Evolutionary conservation across 2,329 filamentous ascomycete genomes (phyloP), one percentile per base, ranked within the genome.

Genomic region (Verticillium longisporum): DNA sequence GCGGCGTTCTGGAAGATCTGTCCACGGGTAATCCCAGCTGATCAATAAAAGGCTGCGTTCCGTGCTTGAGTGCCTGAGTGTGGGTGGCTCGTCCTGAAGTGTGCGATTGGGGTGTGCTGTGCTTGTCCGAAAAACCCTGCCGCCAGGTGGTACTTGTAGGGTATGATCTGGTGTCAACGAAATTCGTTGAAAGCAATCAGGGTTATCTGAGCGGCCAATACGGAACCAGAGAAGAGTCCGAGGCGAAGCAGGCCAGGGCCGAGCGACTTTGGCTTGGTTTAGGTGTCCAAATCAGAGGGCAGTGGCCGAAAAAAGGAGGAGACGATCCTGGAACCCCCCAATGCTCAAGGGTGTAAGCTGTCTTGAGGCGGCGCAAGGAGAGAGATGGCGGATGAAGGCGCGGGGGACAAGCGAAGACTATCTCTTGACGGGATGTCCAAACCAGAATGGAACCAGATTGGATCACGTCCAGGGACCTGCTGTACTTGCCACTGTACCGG

Each of bases 191-290:
- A 60, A 60, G 55, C 61, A 59, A 64, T 64, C 61, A 58, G 61
- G 11, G 56, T 63, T 41, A 59, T 60, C 41, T 56, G 61, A 34
- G 59, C 57, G 63, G 58, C 63, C 63, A 64, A 64, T 64, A 56
- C 63, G 21, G 57, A 64, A 60, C 56, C 45, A 64, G 61, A 63
- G 63, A 63, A 64, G 63, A 61, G 61, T 54, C 63, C 61, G 59
- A 63, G 58, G 57, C 63, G 41, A 50, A 50, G 41, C 41, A 50
- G 41, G 18, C 41, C 41, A 64, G 62, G 60, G 63, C 33, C 34
- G 3, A 59, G 41, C 55, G 56, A 38, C 55, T 58, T 62, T 60
- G 63, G 57, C 41, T 59, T 54, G 62, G 41, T 50, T 18, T 26
- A 37, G 58, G 45, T 55, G 62, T 41, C 56, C 62, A 50, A 57